Conservation (phyloP, 768 basidiomycete species). For the Sporobolomyces roseus region DNA sequence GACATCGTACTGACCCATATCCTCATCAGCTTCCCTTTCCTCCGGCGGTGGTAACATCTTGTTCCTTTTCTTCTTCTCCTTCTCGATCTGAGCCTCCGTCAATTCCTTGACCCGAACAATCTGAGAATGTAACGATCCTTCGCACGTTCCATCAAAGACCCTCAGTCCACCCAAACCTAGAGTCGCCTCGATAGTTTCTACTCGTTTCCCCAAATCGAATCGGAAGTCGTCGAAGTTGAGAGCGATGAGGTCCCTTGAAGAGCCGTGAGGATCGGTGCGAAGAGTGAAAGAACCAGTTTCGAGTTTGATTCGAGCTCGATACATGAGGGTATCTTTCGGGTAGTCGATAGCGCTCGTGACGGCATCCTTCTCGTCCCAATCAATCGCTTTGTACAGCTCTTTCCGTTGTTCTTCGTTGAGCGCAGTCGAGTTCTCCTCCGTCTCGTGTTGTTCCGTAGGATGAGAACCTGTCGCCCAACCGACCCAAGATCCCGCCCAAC, state of each 20-base stretch:
- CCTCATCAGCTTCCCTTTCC: constrained; percentile 36
- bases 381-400: constrained; percentile 81
- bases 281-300: constrained; percentile 83
- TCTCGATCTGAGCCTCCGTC: constrained; percentile 30
- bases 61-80: constrained; percentile 29
- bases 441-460: neutral
- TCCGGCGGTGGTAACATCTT: constrained; percentile 31
- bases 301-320: constrained; percentile 69
- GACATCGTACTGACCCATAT: constrained; percentile 24
- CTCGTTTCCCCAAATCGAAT: constrained; percentile 76
- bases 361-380: constrained; percentile 82
- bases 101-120: constrained; percentile 76
- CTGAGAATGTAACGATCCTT: constrained; percentile 73
- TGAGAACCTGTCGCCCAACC: constrained; percentile 50
- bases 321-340: constrained; percentile 73
- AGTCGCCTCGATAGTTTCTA: constrained; percentile 78
- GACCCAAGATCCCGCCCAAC: constrained; percentile 70
- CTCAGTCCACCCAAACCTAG: constrained; percentile 79
- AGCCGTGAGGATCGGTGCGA: constrained; percentile 62
- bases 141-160: constrained; percentile 86
- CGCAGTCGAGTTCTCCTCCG: constrained; percentile 42
- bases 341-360: constrained; percentile 65
- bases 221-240: constrained; percentile 81
- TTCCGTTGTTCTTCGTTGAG: constrained; percentile 88
- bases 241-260: constrained; percentile 69